Evolutionary conservation across 2,329 filamentous ascomycete genomes (phyloP).

Genomic region (Cordyceps farinosa): DNA sequence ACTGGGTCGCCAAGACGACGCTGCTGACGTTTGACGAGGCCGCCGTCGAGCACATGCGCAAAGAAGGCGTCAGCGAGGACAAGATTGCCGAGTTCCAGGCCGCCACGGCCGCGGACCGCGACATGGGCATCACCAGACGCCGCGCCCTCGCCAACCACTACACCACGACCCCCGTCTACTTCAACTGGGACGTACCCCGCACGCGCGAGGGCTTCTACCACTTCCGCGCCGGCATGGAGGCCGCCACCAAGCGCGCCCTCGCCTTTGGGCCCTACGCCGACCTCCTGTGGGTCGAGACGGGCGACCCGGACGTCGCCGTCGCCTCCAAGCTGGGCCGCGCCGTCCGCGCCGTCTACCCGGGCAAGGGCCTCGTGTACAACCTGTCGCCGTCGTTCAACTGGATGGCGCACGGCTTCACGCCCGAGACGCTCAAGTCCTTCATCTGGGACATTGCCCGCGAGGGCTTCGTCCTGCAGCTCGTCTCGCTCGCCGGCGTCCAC

Average conservation of each 20-base stretch:
- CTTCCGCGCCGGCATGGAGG: slow-evolving; percentile 76
- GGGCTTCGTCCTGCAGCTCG: slow-evolving; percentile 69
- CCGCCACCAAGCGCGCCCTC: slow-evolving; percentile 89
- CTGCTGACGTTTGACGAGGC: slow-evolving; percentile 92
- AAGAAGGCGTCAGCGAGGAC: slow-evolving; percentile 60
- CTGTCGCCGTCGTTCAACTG: slow-evolving; percentile 97
- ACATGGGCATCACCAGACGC: slow-evolving; percentile 75
- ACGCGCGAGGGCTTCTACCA: slow-evolving; percentile 95
- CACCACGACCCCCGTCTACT: slow-evolving; percentile 46
- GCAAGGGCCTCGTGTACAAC: slow-evolving; percentile 94
- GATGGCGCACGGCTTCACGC: slow-evolving; percentile 90
- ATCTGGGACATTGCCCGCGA: slow-evolving; percentile 95
- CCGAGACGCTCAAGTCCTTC: slow-evolving; percentile 79
- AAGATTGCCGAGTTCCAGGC: slow-evolving; percentile 65
- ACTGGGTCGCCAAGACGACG: slow-evolving; percentile 83
- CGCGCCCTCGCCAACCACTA: slow-evolving; percentile 67
- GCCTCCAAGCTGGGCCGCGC: slow-evolving; percentile 71
- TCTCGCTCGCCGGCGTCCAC: slow-evolving; percentile 64
- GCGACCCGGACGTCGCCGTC: slow-evolving; percentile 77
- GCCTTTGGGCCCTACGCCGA: slow-evolving; percentile 91
- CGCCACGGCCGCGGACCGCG: slow-evolving; percentile 58
- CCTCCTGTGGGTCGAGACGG: slow-evolving; percentile 95
- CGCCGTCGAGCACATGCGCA: slow-evolving; percentile 68
- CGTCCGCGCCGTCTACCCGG: slow-evolving; percentile 66
- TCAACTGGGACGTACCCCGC: slow-evolving; percentile 59